Evolutionary conservation across 768 basidiomycete species (phyloP).

Genomic region (Agaricus blazei): DNA sequence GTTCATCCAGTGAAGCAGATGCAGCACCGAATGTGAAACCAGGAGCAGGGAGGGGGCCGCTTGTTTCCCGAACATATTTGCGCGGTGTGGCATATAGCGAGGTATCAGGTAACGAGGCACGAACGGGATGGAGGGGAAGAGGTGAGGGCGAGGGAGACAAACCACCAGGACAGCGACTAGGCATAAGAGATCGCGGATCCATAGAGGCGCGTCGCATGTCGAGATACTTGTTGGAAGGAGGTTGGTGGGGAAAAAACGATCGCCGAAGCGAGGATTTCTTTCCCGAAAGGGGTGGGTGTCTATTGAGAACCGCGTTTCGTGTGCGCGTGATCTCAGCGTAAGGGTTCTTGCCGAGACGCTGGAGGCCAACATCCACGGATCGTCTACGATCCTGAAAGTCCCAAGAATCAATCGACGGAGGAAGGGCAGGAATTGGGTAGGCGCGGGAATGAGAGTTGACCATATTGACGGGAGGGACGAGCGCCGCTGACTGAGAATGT

Average conservation of each 20-base stretch:
- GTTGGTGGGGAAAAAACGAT: conserved; percentile 13
- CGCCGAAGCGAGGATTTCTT: conserved; percentile 13
- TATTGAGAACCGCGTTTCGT: conserved; percentile 40
- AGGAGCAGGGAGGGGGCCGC: conserved; percentile 58
- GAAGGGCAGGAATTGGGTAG: conserved; percentile 20
- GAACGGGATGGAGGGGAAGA: conserved; percentile 35
- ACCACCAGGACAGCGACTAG: conserved; percentile 22
- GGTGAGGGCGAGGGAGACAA: conserved; percentile 39
- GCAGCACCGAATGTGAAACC: conserved; percentile 63
- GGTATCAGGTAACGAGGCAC: conserved; percentile 47
- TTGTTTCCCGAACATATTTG: conserved; percentile 39
- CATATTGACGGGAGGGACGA: conserved; percentile 47
- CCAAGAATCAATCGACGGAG: conserved; percentile 34
- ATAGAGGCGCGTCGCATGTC: conserved; percentile 37
- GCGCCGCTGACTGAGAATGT: conserved; percentile 36
- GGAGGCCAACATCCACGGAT: conserved; percentile 43
- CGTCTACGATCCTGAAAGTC: conserved; percentile 39
- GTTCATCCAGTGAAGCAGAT: conserved; percentile 45
- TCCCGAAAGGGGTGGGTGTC: conserved; percentile 14
- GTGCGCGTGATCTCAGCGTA: conserved; percentile 47
- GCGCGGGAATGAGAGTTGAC: conserved; percentile 24
- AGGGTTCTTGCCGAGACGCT: conserved; percentile 45
- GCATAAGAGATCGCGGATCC: conserved; percentile 33
- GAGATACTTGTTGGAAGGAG: conserved; percentile 30
- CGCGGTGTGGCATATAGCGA: conserved; percentile 43